phyloP scores from a whole-genome alignment of 805 yeast genomes.

The Candida sphagnicola region DNA sequence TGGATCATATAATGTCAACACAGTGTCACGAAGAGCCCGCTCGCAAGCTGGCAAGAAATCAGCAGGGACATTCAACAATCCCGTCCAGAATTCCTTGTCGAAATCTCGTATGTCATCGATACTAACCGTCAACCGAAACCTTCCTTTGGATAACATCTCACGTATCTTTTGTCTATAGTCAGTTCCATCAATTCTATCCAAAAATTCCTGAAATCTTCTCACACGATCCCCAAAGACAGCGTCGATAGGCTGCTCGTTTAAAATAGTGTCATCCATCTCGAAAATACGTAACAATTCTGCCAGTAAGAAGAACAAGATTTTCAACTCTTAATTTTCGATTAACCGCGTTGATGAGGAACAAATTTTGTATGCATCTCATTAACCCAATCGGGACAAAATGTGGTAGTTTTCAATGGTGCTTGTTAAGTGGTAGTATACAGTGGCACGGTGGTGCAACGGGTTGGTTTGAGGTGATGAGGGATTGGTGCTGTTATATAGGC shows the following conservation, averaged over 20 bases:
- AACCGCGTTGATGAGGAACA: neutral
- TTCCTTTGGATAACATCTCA: conserved; percentile 64
- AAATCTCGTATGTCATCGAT: conserved; percentile 86
- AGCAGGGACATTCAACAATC: conserved; percentile 71
- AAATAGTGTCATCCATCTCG: conserved; percentile 9
- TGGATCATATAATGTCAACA: conserved; percentile 67
- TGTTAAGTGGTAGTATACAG: conserved; percentile 51
- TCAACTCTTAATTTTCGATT: neutral
- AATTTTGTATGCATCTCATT: conserved; percentile 2
- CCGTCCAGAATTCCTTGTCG: conserved; percentile 73
- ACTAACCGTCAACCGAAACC: conserved; percentile 65
- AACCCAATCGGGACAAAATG: conserved; percentile 20
- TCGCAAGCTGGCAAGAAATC: conserved; percentile 89
- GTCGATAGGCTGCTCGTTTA: conserved; percentile 33
- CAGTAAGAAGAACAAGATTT: neutral
- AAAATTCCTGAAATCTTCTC: conserved; percentile 82
- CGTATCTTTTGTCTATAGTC: conserved; percentile 69
- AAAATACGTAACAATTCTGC: neutral
- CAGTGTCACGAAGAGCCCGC: conserved; percentile 77
- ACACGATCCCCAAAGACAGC: conserved; percentile 75
- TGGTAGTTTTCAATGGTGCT: conserved; percentile 38
- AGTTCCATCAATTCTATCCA: conserved; percentile 54
- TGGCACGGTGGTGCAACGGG: too few species aligned
- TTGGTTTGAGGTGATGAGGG: too few species aligned
- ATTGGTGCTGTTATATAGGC: too few species aligned